Evolutionary conservation across 2,329 filamentous ascomycete species (phyloP).

Genomic region (Venturia carpophila): DNA sequence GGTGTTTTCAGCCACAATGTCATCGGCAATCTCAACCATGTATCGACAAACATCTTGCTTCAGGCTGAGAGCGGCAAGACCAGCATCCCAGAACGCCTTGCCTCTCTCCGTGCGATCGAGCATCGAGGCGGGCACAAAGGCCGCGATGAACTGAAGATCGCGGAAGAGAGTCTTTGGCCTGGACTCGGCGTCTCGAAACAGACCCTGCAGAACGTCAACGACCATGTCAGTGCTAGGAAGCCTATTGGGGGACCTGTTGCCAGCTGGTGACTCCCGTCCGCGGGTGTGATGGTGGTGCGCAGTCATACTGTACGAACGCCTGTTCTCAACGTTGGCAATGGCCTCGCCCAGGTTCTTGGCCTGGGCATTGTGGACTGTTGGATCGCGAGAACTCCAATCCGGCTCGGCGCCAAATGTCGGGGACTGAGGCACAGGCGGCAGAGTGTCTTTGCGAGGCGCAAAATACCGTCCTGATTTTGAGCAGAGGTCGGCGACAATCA

Average conservation of each 20-base stretch:
- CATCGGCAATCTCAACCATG: conserved; percentile 69
- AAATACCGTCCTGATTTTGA: conserved; percentile 44
- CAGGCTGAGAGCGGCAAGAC: conserved; percentile 75
- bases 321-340: conserved; percentile 62
- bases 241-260: conserved; percentile 29
- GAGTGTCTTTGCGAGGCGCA: conserved; percentile 33
- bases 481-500: conserved; percentile 69
- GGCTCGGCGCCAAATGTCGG: conserved; percentile 39
- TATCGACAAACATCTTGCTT: conserved; percentile 82
- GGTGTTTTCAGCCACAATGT: conserved; percentile 61
- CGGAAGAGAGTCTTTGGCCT: conserved; percentile 42
- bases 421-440: conserved; percentile 37
- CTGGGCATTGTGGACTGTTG: conserved; percentile 34
- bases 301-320: conserved; percentile 52
- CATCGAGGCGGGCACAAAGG: conserved; percentile 50
- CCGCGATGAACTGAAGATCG: conserved; percentile 49
- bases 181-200: conserved; percentile 39
- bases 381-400: conserved; percentile 38
- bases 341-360: conserved; percentile 53
- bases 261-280: conserved; percentile 32
- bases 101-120: conserved; percentile 52
- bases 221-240: conserved; percentile 37
- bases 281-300: conserved; percentile 27
- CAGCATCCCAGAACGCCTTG: conserved; percentile 86
- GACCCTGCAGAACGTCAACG: conserved; percentile 35